Conservation (phyloP, 345 rosid genomes). For the Psidium guajava region DNA sequence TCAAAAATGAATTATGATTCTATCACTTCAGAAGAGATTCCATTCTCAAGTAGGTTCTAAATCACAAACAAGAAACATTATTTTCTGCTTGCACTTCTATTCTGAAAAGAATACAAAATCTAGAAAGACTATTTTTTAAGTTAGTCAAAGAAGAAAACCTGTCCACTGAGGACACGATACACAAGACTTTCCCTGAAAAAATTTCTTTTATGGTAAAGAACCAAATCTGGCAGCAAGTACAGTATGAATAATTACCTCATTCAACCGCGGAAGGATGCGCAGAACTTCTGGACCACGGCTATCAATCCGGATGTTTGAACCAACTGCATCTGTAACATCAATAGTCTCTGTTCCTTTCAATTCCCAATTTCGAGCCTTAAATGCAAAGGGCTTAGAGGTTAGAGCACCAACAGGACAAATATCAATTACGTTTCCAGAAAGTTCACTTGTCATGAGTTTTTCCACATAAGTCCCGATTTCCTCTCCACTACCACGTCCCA, state of each 20-base stretch:
- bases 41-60: background rate
- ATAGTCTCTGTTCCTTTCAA: slow-evolving; percentile 93
- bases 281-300: slow-evolving; percentile 98
- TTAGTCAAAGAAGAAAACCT: background rate
- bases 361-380: slow-evolving; percentile 99
- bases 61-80: background rate
- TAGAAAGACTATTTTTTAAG: background rate
- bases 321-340: slow-evolving; percentile 95
- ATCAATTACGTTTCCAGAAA: slow-evolving; percentile 95
- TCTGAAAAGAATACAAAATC: background rate
- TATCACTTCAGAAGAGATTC: background rate
- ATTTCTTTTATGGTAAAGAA: background rate
- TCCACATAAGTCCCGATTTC: slow-evolving; percentile 99
- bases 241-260: slow-evolving; percentile 47
- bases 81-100: background rate
- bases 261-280: slow-evolving; percentile 84
- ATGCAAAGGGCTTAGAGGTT: slow-evolving; percentile 96
- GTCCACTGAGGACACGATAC: background rate
- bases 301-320: slow-evolving; percentile 92
- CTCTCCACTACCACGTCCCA: slow-evolving; percentile 99
- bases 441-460: slow-evolving; percentile 98
- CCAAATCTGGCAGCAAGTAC: background rate
- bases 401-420: slow-evolving; percentile 99
- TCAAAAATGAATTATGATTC: background rate
- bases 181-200: background rate